Percentiles rank a stretch among this genome's conserved stretches.
phyloP scores from a whole-genome alignment of 2,329 filamentous ascomycete genomes.

The Fragosphaeria purpurea region DNA sequence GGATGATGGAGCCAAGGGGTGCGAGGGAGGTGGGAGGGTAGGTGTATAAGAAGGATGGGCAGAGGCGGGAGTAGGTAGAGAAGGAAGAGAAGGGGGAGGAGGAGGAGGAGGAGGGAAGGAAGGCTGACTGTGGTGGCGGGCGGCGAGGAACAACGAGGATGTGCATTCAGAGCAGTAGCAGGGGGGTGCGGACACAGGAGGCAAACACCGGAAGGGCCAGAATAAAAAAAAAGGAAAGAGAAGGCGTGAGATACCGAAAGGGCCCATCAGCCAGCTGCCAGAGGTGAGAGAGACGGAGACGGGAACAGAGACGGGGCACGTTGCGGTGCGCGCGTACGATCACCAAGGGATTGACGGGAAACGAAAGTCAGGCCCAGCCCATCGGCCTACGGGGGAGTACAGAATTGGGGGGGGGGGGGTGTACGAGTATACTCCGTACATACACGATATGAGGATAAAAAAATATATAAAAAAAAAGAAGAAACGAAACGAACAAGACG shows the following conservation, averaged over 20 bases:
- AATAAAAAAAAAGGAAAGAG: neutral
- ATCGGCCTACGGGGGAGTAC: too few species aligned
- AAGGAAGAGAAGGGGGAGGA: constrained; percentile 19
- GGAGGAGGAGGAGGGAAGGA: neutral
- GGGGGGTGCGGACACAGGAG: too few species aligned
- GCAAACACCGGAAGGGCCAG: too few species aligned
- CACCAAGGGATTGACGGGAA: too few species aligned
- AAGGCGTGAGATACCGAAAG: neutral
- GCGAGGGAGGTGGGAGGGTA: too few species aligned
- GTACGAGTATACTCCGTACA: neutral
- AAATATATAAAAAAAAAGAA: neutral
- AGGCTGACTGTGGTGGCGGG: too few species aligned
- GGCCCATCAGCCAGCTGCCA: neutral
- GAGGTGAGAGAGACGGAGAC: neutral
- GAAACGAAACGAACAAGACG: neutral
- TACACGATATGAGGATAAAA: too few species aligned
- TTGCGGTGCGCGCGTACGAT: too few species aligned
- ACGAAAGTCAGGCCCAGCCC: too few species aligned
- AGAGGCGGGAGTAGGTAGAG: neutral
- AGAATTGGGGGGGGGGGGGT: neutral
- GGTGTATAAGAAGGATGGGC: neutral
- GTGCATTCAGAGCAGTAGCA: too few species aligned
- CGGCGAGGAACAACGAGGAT: too few species aligned
- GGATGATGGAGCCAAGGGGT: too few species aligned
- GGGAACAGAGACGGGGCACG: neutral